Base-by-base conservation (phyloP, 495 filamentous ascomycete genomes). In the Articulospora tetracladia region DNA sequence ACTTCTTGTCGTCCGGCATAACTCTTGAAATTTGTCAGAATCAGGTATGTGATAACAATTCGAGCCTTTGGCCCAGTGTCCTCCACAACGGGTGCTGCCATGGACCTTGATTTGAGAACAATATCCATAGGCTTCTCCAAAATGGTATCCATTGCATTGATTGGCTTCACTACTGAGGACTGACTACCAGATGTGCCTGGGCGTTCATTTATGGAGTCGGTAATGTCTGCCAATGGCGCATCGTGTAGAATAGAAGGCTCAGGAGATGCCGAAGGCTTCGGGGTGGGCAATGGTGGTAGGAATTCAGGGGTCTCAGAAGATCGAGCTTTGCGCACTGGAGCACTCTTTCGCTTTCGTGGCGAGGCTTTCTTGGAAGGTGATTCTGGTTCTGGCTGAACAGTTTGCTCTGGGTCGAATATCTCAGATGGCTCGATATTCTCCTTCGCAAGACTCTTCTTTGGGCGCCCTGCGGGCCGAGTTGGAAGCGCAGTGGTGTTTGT, bases 11-110 rank as follows among this genome's bases (percentile, higher is more conserved):
- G 79, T 15, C 94, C 94, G 47, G 94, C 94, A 72, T 98, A 98
- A 71, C 92, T 97, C 79, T 98, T 98, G 81, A 98, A 98, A 72
- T 98, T 98, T 57, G 80, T 91, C 41, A 98, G 79, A 58, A 94
- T 83, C 53, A 98, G 74, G 63, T 94, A 89, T 25, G 90, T 92
- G 61, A 98, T 97, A 54, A 97, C 92, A 60, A 93, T 89, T 55
- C 94, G 87, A 59, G 89, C 73, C 69, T 90, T 93, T 15, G 92
- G 89, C 1, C 80, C 90, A 7, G 79, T 82, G 19, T 93, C 89
- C 67, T 90, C 85, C 23, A 83, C 74, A 39, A 79, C 74, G 12
- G 89, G 83, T 27, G 85, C 75, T 3, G 81, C 81, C 67, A 89
- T 80, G 22, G 84, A 84, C 53, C 93, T 87, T 27, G 91, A 91